These are phyloP conservation scores for Setaria viridis DNA, from an alignment of 202 grass and related monocot genomes.

Conservation along the genomic window DNA sequence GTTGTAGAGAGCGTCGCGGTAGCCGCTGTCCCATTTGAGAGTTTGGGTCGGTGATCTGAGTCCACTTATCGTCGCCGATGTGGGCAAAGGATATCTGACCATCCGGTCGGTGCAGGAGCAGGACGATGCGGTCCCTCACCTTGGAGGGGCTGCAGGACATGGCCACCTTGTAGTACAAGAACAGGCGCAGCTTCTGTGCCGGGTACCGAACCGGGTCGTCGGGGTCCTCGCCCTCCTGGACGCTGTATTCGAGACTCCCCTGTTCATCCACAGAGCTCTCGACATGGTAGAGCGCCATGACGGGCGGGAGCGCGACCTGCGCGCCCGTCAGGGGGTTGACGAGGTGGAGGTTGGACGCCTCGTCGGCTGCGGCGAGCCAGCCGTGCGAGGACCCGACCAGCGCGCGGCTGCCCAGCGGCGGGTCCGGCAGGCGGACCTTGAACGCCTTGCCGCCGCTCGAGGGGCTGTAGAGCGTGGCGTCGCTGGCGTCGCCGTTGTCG, in stretches of 20 bases:
- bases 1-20: neutral
- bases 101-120: neutral
- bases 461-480: neutral
- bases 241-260: too few relatives aligned
- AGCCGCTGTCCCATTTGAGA: neutral
- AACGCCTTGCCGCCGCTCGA: neutral
- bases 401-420: neutral
- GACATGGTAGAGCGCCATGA: neutral
- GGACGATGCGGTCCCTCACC: neutral
- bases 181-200: neutral
- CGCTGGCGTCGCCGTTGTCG: neutral
- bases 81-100: constrained; percentile 4
- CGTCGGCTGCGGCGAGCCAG: neutral
- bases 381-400: constrained; percentile 18
- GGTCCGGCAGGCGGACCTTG: constrained; percentile 3
- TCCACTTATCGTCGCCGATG: constrained; percentile 1
- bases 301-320: neutral
- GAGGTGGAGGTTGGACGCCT: neutral
- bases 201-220: too few relatives aligned
- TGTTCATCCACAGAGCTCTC: too few relatives aligned
- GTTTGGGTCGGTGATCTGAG: neutral
- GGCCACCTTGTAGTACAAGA: neutral
- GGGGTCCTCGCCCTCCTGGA: too few relatives aligned
- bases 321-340: neutral
- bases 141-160: constrained; percentile 10